Base-by-base conservation (phyloP, 768 basidiomycete species). In the Lentinula lateritia region DNA sequence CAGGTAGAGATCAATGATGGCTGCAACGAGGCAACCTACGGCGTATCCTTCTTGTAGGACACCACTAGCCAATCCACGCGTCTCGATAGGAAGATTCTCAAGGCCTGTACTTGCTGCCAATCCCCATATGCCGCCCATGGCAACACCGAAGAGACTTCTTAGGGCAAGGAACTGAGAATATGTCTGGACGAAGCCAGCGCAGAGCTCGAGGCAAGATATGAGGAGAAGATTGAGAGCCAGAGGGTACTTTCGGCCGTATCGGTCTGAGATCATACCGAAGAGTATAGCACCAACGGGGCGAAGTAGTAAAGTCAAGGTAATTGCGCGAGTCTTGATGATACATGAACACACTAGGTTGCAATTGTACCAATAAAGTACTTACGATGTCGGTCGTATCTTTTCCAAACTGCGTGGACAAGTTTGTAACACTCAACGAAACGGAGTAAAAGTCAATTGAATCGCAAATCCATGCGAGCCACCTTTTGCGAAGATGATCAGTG, bases 1-100 rank as follows among this genome's bases (percentile, higher is more conserved):
- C 16, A 81, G 67, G 1, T 70, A 75, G 32, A 87, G 75, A 69
- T 87, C 86, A 70, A 89, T 74, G 46, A 87, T 78, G 0, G 86
- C 81, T 15, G 56, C 42, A 43, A 58, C 36, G 28, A 58, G 32
- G 18, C 39, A 43, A 18, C 88, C 88, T 34, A 78, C 73, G 1
- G 85, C 82, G 66, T 88, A 88, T n/a, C 86, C 87, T 66, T 87
- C 77, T 65, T 90, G 88, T n/a, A 90, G 68, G 50, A 88, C 69
- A 32, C 89, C 88, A 8, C 80, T 82, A n/a, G 79, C 79, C 3
- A 89, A 71, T 42, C 89, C 89, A 66, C 89, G 81, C 3, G 81
- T 75, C 63, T 83, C 81, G 43, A 83, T 78, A 1, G 87, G 87
- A 10, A 88, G 76, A 67, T 83, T 86, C 66, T 89, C 87, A 38